Conservation (phyloP, 2,329 filamentous ascomycete genomes). For the Paecilomyces formosus region DNA sequence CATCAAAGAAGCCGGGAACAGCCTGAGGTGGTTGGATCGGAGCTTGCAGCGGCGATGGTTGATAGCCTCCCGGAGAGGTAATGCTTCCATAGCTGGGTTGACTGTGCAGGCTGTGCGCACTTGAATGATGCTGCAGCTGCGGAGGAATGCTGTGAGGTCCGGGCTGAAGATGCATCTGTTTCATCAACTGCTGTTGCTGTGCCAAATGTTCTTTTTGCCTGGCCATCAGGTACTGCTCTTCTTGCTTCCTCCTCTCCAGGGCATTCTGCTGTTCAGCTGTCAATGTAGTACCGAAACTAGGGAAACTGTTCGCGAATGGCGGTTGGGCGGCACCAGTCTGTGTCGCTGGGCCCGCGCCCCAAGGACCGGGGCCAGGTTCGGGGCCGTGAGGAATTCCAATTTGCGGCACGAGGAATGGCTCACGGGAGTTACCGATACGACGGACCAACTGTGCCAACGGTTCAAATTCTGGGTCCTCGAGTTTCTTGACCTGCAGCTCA, state of each 20-base stretch:
- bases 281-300: constrained; percentile 90
- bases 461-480: constrained; percentile 90
- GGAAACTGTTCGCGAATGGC: constrained; percentile 87
- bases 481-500: constrained; percentile 87
- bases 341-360: constrained; percentile 41
- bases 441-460: constrained; percentile 89
- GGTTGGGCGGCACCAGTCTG: constrained; percentile 62
- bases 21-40: constrained; percentile 50
- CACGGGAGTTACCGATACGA: constrained; percentile 91
- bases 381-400: constrained; percentile 90
- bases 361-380: constrained; percentile 45
- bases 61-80: constrained; percentile 70
- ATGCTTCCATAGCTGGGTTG: constrained; percentile 96
- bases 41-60: constrained; percentile 52
- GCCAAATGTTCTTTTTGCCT: constrained; percentile 89
- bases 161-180: constrained; percentile 61
- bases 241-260: constrained; percentile 89
- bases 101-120: constrained; percentile 90
- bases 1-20: constrained; percentile 65
- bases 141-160: constrained; percentile 45
- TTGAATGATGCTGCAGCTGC: constrained; percentile 86
- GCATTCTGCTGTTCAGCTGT: constrained; percentile 98
- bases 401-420: constrained; percentile 95
- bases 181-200: constrained; percentile 72
- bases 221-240: constrained; percentile 95